Evolutionary conservation across 805 yeast species (phyloP).

Genomic region (Debaryomyces maramus): DNA sequence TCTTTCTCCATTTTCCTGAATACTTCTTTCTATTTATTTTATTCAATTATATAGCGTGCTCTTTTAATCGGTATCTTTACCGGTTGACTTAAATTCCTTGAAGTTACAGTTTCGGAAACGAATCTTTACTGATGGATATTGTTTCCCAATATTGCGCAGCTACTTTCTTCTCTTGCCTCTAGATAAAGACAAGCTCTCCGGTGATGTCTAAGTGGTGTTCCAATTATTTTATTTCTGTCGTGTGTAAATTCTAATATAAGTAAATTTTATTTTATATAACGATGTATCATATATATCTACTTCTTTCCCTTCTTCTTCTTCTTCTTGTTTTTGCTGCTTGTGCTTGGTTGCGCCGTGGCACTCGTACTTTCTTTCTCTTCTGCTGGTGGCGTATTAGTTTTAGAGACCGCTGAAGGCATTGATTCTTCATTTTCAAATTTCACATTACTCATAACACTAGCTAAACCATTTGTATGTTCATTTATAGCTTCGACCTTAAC

Average conservation of each 20-base stretch:
- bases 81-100: too few relatives aligned
- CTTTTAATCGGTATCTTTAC: too few relatives aligned
- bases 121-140: too few relatives aligned
- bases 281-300: conserved; percentile 9
- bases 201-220: too few relatives aligned
- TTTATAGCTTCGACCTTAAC: conserved; percentile 2
- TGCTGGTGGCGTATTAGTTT: conserved; percentile 4
- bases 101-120: too few relatives aligned
- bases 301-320: conserved; percentile 34
- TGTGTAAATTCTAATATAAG: background rate
- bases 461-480: conserved; percentile 31
- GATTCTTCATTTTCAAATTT: conserved; percentile 25
- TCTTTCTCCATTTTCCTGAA: conserved; percentile 4
- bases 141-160: too few relatives aligned
- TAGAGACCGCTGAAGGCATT: conserved; percentile 12
- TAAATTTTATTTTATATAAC: background rate
- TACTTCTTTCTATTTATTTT: background rate
- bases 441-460: conserved; percentile 42
- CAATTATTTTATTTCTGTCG: background rate
- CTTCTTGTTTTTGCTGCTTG: conserved; percentile 14
- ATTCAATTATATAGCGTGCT: too few relatives aligned
- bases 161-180: too few relatives aligned
- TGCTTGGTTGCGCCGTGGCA: conserved; percentile 8
- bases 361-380: conserved; percentile 10
- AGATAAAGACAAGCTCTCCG: too few relatives aligned